A percentile compares a stretch with the other conserved stretches of the same genome.
Evolutionary conservation across 148 eudicot genomes (phyloP).

Genomic region (Vaccinium macrocarpon): DNA sequence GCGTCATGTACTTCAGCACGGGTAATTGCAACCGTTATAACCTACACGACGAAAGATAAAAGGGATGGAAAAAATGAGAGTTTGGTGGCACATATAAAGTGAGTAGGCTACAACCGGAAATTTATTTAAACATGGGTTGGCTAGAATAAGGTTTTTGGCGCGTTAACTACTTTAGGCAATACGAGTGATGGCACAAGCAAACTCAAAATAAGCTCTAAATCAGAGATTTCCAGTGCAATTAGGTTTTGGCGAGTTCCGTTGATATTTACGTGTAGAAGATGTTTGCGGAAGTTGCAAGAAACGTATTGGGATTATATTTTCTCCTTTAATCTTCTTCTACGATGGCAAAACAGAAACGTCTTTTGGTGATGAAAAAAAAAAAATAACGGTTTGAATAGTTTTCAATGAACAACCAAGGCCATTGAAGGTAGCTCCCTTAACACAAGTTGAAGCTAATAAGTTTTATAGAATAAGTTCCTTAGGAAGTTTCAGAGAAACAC

Average conservation of each 20-base stretch:
- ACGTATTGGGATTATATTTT: not conserved
- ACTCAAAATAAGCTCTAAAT: not conserved
- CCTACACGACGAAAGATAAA: slow-evolving; percentile 7
- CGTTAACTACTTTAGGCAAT: not conserved
- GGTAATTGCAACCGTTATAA: slow-evolving; percentile 21
- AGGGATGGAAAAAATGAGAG: not conserved
- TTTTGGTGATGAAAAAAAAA: not conserved
- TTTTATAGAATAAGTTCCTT: not conserved
- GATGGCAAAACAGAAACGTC: not conserved
- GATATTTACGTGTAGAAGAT: not conserved
- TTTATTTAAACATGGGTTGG: not conserved
- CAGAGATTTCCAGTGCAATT: not conserved
- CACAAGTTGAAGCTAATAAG: not conserved
- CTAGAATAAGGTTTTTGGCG: not conserved
- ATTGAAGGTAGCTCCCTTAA: not conserved
- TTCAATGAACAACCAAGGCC: not conserved
- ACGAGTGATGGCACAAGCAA: not conserved
- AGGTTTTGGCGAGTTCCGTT: not conserved
- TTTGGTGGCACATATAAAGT: not conserved
- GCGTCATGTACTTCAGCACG: slow-evolving; percentile 6
- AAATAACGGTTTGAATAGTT: not conserved
- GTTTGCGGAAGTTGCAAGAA: not conserved
- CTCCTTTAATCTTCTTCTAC: not conserved
- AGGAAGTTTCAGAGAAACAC: too few species aligned
- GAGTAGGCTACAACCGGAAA: not conserved